These are phyloP conservation scores for Hawksworthiomyces lignivorus DNA, from an alignment of 2,329 filamentous ascomycete species.

Conservation along the genomic window DNA sequence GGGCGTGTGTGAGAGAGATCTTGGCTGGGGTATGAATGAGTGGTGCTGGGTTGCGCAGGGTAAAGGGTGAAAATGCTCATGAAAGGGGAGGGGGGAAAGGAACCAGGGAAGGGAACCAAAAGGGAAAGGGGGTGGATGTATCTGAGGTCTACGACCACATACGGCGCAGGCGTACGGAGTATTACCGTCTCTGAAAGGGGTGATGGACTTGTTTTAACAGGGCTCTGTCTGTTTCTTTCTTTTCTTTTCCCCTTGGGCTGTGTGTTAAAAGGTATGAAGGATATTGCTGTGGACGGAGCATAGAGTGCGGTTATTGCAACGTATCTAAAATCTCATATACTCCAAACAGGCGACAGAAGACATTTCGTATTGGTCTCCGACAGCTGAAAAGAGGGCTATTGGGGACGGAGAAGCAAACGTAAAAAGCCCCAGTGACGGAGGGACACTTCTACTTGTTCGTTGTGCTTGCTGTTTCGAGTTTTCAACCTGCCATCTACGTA, in stretches of 20 bases:
- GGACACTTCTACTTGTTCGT: neutral
- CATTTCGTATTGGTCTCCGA: no score
- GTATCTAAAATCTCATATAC: conserved; percentile 2
- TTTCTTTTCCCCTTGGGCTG: conserved; percentile 4
- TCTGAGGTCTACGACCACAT: no score
- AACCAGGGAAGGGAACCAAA: conserved; percentile 3
- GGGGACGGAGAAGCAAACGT: no score
- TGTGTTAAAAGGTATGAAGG: neutral
- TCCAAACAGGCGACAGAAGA: conserved; percentile 1
- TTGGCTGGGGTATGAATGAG: conserved; percentile 19
- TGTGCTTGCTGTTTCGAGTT: neutral
- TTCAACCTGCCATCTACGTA: no score
- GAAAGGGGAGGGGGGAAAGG: conserved; percentile 1
- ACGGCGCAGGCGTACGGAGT: no score
- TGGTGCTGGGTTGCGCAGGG: conserved; percentile 3
- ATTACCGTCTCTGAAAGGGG: no score
- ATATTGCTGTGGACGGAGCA: neutral
- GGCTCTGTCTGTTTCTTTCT: no score
- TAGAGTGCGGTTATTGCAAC: conserved; percentile 1
- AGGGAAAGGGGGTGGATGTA: conserved; percentile 2
- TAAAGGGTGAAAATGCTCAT: neutral
- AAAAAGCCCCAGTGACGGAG: no score
- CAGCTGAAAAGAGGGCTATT: no score
- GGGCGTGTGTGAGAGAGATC: conserved; percentile 29
- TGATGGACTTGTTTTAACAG: no score